Conservation (phyloP, 257 asterid genomes). For the Voacanga thouarsii region DNA sequence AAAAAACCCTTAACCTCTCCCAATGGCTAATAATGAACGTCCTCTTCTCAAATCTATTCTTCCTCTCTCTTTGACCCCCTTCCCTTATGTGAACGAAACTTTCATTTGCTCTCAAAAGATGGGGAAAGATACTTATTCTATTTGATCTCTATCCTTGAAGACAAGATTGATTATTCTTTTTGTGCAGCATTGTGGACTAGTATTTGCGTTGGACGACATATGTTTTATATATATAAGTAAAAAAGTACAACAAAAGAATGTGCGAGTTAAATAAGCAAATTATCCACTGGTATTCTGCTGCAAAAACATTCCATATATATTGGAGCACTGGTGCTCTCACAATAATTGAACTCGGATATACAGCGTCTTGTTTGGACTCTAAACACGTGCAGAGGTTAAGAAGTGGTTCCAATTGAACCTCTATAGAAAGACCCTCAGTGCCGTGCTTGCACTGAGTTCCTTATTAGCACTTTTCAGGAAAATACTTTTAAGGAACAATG, state of each 20-base stretch:
- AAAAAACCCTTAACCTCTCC: neutral
- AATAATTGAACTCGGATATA: constrained; percentile 80
- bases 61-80: neutral
- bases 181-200: too few relatives aligned
- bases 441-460: neutral
- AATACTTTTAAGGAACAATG: too few relatives aligned
- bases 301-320: constrained; percentile 77
- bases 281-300: constrained; percentile 58
- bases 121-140: neutral
- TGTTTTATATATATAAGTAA: constrained; percentile 45
- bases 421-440: neutral
- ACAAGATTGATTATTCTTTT: too few relatives aligned
- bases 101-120: too few relatives aligned
- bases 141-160: neutral
- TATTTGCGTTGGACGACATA: neutral
- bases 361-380: constrained; percentile 23
- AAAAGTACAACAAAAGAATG: constrained; percentile 74
- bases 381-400: neutral
- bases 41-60: neutral
- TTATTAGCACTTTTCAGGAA: neutral
- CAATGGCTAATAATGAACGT: neutral
- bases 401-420: neutral
- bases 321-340: constrained; percentile 83
- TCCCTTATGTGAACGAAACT: neutral
- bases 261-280: constrained; percentile 70